phyloP scores from a whole-genome alignment of 2,329 filamentous ascomycete genomes.

The Colletotrichum cuscutae region DNA sequence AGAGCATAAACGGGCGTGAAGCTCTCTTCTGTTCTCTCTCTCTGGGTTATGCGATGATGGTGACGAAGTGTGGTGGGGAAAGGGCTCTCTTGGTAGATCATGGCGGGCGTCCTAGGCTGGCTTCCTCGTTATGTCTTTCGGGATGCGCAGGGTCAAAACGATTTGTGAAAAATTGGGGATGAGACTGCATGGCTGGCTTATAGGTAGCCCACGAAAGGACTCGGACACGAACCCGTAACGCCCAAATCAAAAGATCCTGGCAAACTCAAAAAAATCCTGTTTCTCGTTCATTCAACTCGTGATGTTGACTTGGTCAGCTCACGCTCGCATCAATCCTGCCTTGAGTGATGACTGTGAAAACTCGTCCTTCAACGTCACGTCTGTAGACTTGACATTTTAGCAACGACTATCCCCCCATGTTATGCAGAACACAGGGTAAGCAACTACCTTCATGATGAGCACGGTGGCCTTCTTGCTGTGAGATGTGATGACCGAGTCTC shows the following conservation, averaged over 20 bases:
- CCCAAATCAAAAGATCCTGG: slow-evolving; percentile 43
- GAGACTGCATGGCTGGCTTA: slow-evolving; percentile 46
- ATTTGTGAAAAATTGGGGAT: slow-evolving; percentile 37
- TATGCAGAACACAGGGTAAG: neutral
- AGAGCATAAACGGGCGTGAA: slow-evolving; percentile 70
- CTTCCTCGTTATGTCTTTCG: slow-evolving; percentile 58
- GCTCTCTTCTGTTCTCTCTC: slow-evolving; percentile 31
- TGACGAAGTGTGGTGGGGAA: slow-evolving; percentile 33
- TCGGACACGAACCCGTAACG: slow-evolving; percentile 52
- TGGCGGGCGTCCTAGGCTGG: slow-evolving; percentile 58
- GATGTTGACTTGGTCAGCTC: slow-evolving; percentile 9
- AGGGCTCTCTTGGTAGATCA: slow-evolving; percentile 50
- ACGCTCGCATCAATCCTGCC: neutral
- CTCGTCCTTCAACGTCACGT: neutral
- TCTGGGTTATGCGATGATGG: slow-evolving; percentile 35
- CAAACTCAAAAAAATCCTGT: slow-evolving; percentile 36
- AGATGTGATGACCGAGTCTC: neutral
- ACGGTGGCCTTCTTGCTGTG: neutral
- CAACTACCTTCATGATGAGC: neutral
- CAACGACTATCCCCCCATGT: neutral
- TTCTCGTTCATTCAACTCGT: slow-evolving; percentile 19
- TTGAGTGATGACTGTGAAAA: neutral
- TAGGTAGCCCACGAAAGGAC: slow-evolving; percentile 49
- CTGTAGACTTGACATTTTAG: neutral
- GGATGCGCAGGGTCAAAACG: slow-evolving; percentile 47